These are phyloP conservation scores for Globisporangium nunn DNA, from an alignment of 352 stramenopile genomes.

Conservation along the genomic window DNA sequence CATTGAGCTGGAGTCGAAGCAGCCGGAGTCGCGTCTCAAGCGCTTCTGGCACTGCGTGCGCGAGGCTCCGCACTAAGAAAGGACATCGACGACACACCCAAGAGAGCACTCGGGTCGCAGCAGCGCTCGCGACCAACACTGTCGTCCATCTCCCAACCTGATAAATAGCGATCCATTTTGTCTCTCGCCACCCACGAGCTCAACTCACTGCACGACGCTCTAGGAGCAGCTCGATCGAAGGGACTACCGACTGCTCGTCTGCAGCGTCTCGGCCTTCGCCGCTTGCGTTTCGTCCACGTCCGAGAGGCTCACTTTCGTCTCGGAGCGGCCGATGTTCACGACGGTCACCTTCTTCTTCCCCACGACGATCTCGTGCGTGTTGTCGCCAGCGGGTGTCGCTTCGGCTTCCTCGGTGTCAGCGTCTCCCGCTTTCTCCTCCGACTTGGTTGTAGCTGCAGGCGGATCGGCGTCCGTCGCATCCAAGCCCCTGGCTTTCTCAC, in stretches of 20 bases:
- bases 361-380: slow-evolving; percentile 22
- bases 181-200: neutral
- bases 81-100: too few relatives aligned
- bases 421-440: neutral
- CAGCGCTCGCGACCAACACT: too few relatives aligned
- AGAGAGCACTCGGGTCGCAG: slow-evolving; percentile 4
- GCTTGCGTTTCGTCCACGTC: neutral
- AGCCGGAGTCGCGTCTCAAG: slow-evolving; percentile 11
- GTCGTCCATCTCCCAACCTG: neutral
- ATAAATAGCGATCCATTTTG: neutral
- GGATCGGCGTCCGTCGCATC: slow-evolving; percentile 4
- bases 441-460: neutral
- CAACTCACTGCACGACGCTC: neutral
- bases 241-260: slow-evolving; percentile 3
- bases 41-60: slow-evolving; percentile 14
- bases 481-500: slow-evolving; percentile 1
- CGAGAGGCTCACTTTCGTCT: slow-evolving; percentile 28
- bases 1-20: slow-evolving; percentile 37
- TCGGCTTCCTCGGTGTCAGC: neutral
- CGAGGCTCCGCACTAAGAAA: neutral
- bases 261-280: neutral
- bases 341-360: slow-evolving; percentile 34
- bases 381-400: slow-evolving; percentile 7
- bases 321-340: slow-evolving; percentile 26
- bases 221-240: neutral